These are phyloP conservation scores for Suillus subalutaceus DNA, from an alignment of 768 basidiomycete genomes.

Conservation along the genomic window DNA sequence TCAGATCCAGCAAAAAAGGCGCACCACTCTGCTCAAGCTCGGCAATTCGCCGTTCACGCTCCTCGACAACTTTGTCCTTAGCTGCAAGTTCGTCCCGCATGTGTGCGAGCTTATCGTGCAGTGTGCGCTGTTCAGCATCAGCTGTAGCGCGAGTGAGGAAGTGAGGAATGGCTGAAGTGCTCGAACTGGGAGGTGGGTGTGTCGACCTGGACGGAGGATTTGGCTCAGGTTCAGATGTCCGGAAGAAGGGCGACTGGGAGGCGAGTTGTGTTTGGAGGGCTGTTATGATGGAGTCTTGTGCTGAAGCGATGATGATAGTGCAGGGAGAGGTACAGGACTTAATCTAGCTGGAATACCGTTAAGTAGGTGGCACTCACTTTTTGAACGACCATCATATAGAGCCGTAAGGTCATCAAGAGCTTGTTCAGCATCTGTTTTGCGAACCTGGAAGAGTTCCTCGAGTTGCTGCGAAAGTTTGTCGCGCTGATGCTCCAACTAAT, in stretches of 20 bases:
- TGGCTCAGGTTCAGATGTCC: slow-evolving; percentile 21
- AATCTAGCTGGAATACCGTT: neutral
- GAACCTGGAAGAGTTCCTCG: slow-evolving; percentile 58
- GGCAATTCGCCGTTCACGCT: slow-evolving; percentile 49
- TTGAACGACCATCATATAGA: slow-evolving; percentile 53
- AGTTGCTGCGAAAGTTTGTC: slow-evolving; percentile 54
- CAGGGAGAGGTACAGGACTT: neutral
- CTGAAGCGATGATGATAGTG: slow-evolving; percentile 37
- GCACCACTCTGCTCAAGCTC: slow-evolving; percentile 53
- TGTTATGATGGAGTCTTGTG: slow-evolving; percentile 49
- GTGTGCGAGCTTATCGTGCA: slow-evolving; percentile 51
- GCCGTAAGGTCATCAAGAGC: slow-evolving; percentile 48
- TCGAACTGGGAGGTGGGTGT: neutral
- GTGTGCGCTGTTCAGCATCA: slow-evolving; percentile 61
- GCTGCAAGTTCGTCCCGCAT: slow-evolving; percentile 47
- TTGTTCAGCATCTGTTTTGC: slow-evolving; percentile 68
- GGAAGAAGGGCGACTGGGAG: slow-evolving; percentile 55
- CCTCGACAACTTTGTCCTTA: slow-evolving; percentile 42
- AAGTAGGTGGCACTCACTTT: slow-evolving; percentile 43
- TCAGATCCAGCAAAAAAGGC: slow-evolving; percentile 16
- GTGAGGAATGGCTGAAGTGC: slow-evolving; percentile 47
- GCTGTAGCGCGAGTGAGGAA: slow-evolving; percentile 76
- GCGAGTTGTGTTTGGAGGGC: slow-evolving; percentile 56
- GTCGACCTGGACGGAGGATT: neutral
- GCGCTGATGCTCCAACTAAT: slow-evolving; percentile 42